Base-by-base conservation (phyloP, 2,329 filamentous ascomycete genomes). In the Cercospora citrullina region DNA sequence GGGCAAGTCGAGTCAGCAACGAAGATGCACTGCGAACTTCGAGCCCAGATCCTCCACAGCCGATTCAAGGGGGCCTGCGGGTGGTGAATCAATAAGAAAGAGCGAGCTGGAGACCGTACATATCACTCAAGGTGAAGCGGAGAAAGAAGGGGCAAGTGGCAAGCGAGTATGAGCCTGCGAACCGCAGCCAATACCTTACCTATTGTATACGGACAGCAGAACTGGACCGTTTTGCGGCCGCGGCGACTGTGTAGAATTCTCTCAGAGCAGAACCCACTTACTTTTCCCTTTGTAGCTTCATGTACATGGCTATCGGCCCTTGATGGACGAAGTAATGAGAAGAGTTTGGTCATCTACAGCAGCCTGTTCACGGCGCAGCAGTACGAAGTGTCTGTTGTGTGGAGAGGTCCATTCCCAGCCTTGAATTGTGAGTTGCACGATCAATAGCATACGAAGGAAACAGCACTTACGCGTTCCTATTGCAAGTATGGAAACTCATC, bases 51-150 rank as follows among this genome's bases (percentile, higher is more conserved):
- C 55, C 55, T 59, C 55, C 30, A 21, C 55, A 59, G 55, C 55
- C 55, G 55, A 59, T 59, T 26, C 55, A 65, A 21, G 45, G 45
- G 21, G 57, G 33, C 1, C 14, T 60, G 36, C 21, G 57, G 7
- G 60, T 62, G 33, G 60, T 62, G 9, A 62, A 62, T 62, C 23
- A 48, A 39, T 45, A 14, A 48, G 39, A 60, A 42, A 60, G 30
- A 26, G 48, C 48, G 55, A 33, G 16, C 23, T 33, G 30, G 14
- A 31, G 28, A 16, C 2, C 2, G 28, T 30, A 2, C 18, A 16
- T 18, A 28, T 3, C 16, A n/a, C 16, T n/a, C 36, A n/a, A 42
- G 36, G 36, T 42, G 36, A 42, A 42, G 36, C 6, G 36, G 7
- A 42, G 36, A n/a, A 39, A 30, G 28, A 39, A 39, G 36, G 36